These are phyloP conservation scores for Aspergillus proliferans DNA, from an alignment of 2,329 filamentous ascomycete species.

Conservation along the genomic window DNA sequence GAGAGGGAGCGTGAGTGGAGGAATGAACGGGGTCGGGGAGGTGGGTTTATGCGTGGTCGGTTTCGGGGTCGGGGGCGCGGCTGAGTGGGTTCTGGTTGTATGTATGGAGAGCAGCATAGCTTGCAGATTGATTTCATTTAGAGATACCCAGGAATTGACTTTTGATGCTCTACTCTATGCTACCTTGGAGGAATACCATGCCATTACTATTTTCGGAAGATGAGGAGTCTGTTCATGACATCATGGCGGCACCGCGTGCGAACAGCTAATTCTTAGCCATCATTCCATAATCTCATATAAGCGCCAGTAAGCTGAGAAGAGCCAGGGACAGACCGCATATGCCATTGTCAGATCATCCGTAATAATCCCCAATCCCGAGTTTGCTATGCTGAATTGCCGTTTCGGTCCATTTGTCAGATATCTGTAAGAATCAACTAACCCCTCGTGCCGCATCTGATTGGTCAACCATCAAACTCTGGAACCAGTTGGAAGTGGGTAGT, in stretches of 20 bases:
- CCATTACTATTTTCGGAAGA: too few species aligned
- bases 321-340: too few species aligned
- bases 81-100: constrained; percentile 7
- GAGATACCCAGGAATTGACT: background rate
- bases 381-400: background rate
- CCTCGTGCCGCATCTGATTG: background rate
- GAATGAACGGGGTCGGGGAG: constrained; percentile 47
- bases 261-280: background rate
- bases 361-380: background rate
- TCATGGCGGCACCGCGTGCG: constrained; percentile 1
- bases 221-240: constrained; percentile 3
- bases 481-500: background rate
- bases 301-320: too few species aligned
- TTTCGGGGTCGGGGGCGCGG: constrained; percentile 44
- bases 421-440: constrained; percentile 28
- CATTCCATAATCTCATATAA: background rate
- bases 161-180: too few species aligned
- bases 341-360: too few species aligned
- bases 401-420: constrained; percentile 25
- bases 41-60: constrained; percentile 38
- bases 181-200: too few species aligned
- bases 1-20: constrained; percentile 50
- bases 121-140: background rate
- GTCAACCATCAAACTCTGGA: background rate
- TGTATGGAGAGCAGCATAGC: constrained; percentile 1